Base-by-base conservation (phyloP, 768 basidiomycete genomes). In the Cyclocybe aegerita region DNA sequence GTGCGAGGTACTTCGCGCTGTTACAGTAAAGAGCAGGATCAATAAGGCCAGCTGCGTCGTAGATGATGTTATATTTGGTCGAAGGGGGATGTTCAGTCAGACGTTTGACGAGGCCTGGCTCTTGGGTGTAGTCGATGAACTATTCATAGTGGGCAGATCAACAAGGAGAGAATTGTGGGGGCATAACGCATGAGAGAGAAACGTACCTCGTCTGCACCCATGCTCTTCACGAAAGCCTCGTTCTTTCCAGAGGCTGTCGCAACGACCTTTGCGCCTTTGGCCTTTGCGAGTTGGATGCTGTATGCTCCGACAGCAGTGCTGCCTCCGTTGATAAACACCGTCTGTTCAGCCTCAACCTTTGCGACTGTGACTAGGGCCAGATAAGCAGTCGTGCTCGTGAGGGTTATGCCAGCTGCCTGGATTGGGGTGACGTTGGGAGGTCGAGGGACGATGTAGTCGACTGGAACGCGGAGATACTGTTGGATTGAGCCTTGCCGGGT, bases 241-340 rank as follows among this genome's bases (percentile, higher is more conserved):
- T 87, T 88, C 60, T 73, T 77, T 1, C 59, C 70, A 3, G 85
- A 87, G 8, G 83, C 85, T 17, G 76, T 80, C 0, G 79, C 79
- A 1, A 77, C 70, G 6, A 90, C 85, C 34, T 61, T 68, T 49
- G 79, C 79, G 3, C 84, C 84, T 51, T 70, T 70, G 0, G 80
- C 74, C 60, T 88, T 89, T 7, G 87, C 85, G 10, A 90, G 62
- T 62, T 89, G 86, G 43, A 90, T 84, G 0, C 85, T 86, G 52
- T 77, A 77, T 14, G 74, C 68, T 3, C 88, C 88, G 2, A 88
- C 85, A 11, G 81, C 68, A 1, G 83, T 80, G 40, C 81, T 83
- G 1, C 85, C 88, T 0, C 87, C 87, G 49, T 86, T 83, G 56
- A 91, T 70, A 58, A 90, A 78, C 5, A 23, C 23, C 23, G 75